These are phyloP conservation scores for Diplodia corticola DNA, from an alignment of 2,329 filamentous ascomycete genomes.

Conservation along the genomic window DNA sequence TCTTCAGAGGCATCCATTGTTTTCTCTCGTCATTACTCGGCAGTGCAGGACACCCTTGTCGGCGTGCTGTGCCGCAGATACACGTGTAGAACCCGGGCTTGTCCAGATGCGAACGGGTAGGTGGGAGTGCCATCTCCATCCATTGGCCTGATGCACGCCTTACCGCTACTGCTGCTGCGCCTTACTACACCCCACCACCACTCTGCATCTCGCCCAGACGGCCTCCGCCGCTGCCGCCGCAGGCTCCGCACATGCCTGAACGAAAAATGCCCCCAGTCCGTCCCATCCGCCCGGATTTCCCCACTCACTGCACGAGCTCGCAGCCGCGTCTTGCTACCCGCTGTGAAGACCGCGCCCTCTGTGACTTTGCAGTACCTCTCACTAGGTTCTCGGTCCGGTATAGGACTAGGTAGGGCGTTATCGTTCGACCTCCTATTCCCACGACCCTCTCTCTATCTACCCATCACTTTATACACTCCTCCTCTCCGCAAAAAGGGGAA, in stretches of 20 bases:
- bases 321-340: not conserved
- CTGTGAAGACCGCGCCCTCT: not conserved
- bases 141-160: conserved; percentile 12
- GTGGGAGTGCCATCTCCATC: not conserved
- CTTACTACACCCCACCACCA: not conserved
- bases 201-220: too few relatives aligned
- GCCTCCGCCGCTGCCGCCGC: too few relatives aligned
- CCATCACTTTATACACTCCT: too few relatives aligned
- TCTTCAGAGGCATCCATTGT: not conserved
- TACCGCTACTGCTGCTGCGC: not conserved
- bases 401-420: too few relatives aligned
- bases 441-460: not conserved
- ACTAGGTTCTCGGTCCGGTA: too few relatives aligned
- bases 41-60: not conserved
- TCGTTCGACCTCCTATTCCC: not conserved
- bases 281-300: not conserved
- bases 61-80: not conserved
- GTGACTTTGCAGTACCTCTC: not conserved
- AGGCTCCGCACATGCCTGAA: not conserved
- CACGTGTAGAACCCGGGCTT: not conserved
- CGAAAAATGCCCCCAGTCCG: too few relatives aligned
- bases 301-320: not conserved
- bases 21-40: not conserved
- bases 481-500: not conserved
- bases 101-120: not conserved